phyloP scores from a whole-genome alignment of 2,329 filamentous ascomycete genomes.

The Claviceps capensis region DNA sequence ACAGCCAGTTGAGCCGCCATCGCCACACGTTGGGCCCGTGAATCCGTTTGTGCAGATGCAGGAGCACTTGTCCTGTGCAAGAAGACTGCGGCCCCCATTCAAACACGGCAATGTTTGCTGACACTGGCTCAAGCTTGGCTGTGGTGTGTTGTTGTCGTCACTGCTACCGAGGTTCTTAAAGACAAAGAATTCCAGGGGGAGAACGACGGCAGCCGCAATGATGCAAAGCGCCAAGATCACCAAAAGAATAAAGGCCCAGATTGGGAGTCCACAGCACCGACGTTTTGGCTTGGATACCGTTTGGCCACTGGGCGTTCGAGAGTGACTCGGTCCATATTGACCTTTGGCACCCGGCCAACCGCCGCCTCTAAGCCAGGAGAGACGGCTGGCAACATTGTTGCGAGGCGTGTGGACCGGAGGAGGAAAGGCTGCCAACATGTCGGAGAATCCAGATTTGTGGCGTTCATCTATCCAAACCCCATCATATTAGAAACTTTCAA shows the following conservation, averaged over 20 bases:
- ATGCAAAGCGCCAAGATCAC: conserved; percentile 54
- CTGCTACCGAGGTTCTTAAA: conserved; percentile 32
- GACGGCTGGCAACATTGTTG: conserved; percentile 28
- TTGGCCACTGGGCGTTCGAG: conserved; percentile 6
- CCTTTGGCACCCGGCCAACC: conserved; percentile 36
- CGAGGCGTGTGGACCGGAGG: conserved; percentile 40
- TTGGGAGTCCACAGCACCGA: conserved; percentile 70
- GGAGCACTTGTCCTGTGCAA: conserved; percentile 55
- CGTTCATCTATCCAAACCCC: conserved; percentile 23
- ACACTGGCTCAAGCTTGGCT: conserved; percentile 37
- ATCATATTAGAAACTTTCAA: conserved; percentile 3
- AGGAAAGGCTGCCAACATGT: conserved; percentile 53
- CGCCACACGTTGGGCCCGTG: conserved; percentile 43
- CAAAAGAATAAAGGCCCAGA: conserved; percentile 61
- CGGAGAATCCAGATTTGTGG: conserved; percentile 41
- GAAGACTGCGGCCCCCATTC: conserved; percentile 69
- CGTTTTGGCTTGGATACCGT: conserved; percentile 24
- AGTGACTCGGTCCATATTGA: conserved; percentile 7
- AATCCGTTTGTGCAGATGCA: conserved; percentile 88
- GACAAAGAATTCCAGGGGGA: conserved; percentile 58
- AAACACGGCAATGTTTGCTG: conserved; percentile 49
- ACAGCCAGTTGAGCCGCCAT: conserved; percentile 34
- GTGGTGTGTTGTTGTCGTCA: conserved; percentile 15
- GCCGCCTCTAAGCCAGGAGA: conserved; percentile 30
- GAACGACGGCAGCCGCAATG: conserved; percentile 66